phyloP scores from a whole-genome alignment of 2,329 filamentous ascomycete species.

The Colletotrichum spinosum region DNA sequence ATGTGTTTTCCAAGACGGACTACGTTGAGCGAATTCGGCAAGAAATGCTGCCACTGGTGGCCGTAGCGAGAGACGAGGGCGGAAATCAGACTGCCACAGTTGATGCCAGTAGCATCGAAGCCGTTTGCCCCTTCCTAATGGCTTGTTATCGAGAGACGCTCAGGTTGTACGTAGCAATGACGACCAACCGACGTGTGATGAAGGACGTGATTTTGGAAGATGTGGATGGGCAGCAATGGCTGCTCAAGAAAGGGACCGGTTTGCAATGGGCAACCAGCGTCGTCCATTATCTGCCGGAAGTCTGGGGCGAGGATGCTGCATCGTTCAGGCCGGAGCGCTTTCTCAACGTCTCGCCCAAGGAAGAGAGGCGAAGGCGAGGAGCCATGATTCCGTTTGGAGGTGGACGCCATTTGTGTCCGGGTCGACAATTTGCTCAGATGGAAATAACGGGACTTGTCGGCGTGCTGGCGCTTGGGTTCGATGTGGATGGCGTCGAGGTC shows the following conservation, averaged over 20 bases:
- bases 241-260: conserved; percentile 42
- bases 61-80: conserved; percentile 12
- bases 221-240: conserved; percentile 39
- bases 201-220: conserved; percentile 50
- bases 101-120: conserved; percentile 48
- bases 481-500: conserved; percentile 39
- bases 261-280: conserved; percentile 44
- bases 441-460: conserved; percentile 44
- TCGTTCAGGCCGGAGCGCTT: conserved; percentile 44
- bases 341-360: conserved; percentile 30
- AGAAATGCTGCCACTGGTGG: conserved; percentile 44
- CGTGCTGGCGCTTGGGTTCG: conserved; percentile 41
- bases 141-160: conserved; percentile 57
- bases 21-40: conserved; percentile 43
- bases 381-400: conserved; percentile 48
- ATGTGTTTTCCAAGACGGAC: conserved; percentile 44
- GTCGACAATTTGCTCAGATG: conserved; percentile 45
- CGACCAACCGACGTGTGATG: conserved; percentile 52
- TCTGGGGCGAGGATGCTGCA: conserved; percentile 42
- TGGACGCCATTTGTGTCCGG: conserved; percentile 47
- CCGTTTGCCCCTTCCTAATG: conserved; percentile 53
- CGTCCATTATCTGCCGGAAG: conserved; percentile 38
- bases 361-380: conserved; percentile 40
- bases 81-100: conserved; percentile 42
- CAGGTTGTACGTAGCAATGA: conserved; percentile 50